Evolutionary conservation across 2,329 filamentous ascomycete genomes (phyloP).

Genomic region (Colletotrichum higginsianum): DNA sequence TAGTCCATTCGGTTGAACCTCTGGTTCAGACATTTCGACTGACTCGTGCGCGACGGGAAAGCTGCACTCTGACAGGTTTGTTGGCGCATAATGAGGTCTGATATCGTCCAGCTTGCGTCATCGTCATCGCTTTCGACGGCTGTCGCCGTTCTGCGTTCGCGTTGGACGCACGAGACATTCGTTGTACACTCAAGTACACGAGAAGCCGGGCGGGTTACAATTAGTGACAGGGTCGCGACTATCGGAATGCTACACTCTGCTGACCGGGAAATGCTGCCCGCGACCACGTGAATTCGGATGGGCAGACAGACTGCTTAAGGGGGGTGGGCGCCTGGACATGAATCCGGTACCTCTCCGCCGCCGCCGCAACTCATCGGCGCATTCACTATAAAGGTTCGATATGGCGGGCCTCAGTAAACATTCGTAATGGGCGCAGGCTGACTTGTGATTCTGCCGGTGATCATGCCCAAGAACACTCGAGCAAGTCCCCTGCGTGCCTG

Average conservation of each 20-base stretch:
- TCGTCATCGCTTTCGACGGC: constrained; percentile 16
- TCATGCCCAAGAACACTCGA: constrained; percentile 7
- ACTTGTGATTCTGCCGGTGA: not conserved
- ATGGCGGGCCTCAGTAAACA: not conserved
- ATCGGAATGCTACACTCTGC: constrained; percentile 34
- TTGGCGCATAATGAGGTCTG: constrained; percentile 23
- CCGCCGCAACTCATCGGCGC: not conserved
- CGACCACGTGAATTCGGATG: constrained; percentile 10
- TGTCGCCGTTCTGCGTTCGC: constrained; percentile 3
- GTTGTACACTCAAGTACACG: too few relatives aligned
- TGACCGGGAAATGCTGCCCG: constrained; percentile 16
- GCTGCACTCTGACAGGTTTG: constrained; percentile 33
- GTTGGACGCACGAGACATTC: not conserved
- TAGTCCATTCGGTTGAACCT: constrained; percentile 20
- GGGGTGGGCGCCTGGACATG: not conserved
- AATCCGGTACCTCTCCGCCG: not conserved
- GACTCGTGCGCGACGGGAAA: constrained; percentile 27
- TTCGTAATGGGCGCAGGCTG: not conserved
- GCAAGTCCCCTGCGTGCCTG: constrained; percentile 5
- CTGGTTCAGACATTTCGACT: constrained; percentile 29
- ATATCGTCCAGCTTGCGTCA: constrained; percentile 31
- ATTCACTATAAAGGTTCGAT: not conserved
- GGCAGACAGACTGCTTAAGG: not conserved
- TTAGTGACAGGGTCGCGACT: constrained; percentile 20
- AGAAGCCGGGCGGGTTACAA: constrained; percentile 8